Conservation (phyloP, 768 basidiomycete genomes). For the Calocera cornea region DNA sequence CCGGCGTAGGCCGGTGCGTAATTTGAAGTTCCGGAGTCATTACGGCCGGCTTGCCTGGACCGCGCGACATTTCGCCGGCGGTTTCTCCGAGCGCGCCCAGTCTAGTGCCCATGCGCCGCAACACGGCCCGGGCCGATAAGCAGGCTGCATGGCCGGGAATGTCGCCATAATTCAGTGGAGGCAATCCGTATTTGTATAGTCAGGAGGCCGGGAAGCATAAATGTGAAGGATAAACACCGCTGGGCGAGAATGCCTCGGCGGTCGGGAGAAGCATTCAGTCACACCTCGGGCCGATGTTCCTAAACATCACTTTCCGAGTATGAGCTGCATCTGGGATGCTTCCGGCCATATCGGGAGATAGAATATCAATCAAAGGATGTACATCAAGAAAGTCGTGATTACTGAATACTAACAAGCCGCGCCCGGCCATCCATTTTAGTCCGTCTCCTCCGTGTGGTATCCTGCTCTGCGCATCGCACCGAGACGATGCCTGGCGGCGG, state of each 20-base stretch:
- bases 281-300: too few species aligned
- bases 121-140: too few species aligned
- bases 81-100: neutral
- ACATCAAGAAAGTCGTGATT: conserved; percentile 3
- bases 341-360: neutral
- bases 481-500: conserved; percentile 66
- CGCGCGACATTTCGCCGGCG: neutral
- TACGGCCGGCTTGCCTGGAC: neutral
- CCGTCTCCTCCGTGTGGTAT: conserved; percentile 77
- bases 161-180: too few species aligned
- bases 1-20: neutral
- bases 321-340: too few species aligned
- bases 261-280: too few species aligned
- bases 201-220: too few species aligned
- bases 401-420: neutral
- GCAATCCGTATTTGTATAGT: too few species aligned
- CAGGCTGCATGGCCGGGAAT: too few species aligned
- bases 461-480: conserved; percentile 80
- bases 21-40: neutral
- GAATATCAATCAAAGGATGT: neutral
- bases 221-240: too few species aligned
- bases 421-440: conserved; percentile 24
- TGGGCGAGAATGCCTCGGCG: too few species aligned
- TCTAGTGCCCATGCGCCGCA: too few species aligned
- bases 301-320: too few species aligned